These are phyloP conservation scores for Pneumocystis wakefieldiae DNA, from an alignment of 1,139 yeast species.

Conservation along the genomic window DNA sequence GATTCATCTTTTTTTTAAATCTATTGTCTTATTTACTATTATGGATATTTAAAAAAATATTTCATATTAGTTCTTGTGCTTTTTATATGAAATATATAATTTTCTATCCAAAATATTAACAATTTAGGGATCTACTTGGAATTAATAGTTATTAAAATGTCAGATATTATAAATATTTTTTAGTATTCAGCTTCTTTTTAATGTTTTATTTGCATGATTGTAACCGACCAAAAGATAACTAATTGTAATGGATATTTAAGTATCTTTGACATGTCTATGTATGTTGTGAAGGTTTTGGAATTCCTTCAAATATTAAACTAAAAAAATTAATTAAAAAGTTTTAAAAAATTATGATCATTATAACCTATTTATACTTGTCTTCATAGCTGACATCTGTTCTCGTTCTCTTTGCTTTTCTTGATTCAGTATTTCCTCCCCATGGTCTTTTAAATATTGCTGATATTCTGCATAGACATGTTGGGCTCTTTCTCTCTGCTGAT, in stretches of 20 bases:
- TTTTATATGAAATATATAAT: neutral
- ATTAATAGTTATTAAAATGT: neutral
- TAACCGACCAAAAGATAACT: neutral
- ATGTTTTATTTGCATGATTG: neutral
- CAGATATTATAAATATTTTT: neutral
- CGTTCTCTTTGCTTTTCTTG: constrained; percentile 67
- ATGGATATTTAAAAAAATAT: too few relatives aligned
- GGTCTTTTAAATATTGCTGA: constrained; percentile 70
- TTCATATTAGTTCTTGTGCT: neutral
- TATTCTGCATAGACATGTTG: constrained; percentile 76
- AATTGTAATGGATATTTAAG: neutral
- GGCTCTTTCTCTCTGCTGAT: constrained; percentile 80
- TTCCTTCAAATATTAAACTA: neutral
- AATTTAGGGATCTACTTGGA: neutral
- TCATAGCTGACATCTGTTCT: constrained; percentile 27
- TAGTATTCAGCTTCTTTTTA: neutral
- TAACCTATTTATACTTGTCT: neutral
- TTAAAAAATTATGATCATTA: neutral
- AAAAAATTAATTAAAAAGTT: neutral
- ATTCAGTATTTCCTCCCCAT: constrained; percentile 72
- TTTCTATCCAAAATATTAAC: neutral
- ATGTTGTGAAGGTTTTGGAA: neutral
- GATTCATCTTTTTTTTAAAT: neutral
- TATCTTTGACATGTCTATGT: neutral
- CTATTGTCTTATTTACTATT: neutral